phyloP scores from a whole-genome alignment of 1,284 basidiomycete species.

The Tetrapyrgos nigripes region DNA sequence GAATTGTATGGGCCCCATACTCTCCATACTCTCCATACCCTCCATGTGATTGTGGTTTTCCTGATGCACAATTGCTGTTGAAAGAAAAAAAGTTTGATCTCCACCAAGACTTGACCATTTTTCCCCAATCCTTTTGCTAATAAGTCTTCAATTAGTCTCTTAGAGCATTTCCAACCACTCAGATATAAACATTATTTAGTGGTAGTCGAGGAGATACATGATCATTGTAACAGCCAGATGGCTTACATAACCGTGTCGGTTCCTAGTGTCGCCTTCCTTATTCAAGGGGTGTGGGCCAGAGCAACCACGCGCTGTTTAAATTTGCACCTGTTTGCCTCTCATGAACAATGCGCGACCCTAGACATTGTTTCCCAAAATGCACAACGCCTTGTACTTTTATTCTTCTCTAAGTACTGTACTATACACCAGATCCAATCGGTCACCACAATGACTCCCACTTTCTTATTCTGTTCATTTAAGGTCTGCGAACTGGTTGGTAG shows the following conservation, averaged over 20 bases:
- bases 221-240: neutral
- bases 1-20: too few relatives aligned
- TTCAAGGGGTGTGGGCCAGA: neutral
- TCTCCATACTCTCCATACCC: too few relatives aligned
- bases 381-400: neutral
- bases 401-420: neutral
- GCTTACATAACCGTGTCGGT: too few relatives aligned
- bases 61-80: too few relatives aligned
- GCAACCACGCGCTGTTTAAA: neutral
- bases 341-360: neutral
- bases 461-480: neutral
- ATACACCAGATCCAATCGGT: neutral
- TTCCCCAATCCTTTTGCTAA: too few relatives aligned
- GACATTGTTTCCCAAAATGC: neutral
- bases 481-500: conserved; percentile 47
- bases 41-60: too few relatives aligned
- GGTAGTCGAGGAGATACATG: neutral
- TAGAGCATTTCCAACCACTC: too few relatives aligned
- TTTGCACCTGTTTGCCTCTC: neutral
- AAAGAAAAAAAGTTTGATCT: too few relatives aligned
- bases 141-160: too few relatives aligned
- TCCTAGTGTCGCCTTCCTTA: conserved; percentile 34
- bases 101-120: too few relatives aligned
- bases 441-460: neutral
- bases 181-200: too few relatives aligned